These are phyloP conservation scores for Hypoxylon rubiginosum DNA, from an alignment of 2,329 filamentous ascomycete genomes.

Conservation along the genomic window DNA sequence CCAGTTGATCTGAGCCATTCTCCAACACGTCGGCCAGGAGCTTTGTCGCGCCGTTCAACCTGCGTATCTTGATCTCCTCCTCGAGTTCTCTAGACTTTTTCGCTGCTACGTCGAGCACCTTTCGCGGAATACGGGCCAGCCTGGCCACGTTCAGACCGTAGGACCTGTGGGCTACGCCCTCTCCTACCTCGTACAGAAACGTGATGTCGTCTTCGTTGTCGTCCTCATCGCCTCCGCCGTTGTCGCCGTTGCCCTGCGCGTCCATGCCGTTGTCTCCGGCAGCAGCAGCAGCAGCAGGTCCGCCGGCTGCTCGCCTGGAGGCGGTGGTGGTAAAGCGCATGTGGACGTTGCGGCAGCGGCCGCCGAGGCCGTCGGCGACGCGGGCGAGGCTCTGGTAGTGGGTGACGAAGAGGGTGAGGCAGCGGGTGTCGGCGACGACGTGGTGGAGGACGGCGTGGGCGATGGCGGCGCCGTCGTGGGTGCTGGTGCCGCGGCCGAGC, in stretches of 20 bases:
- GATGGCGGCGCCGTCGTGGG: constrained; percentile 96
- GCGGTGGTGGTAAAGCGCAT: constrained; percentile 90
- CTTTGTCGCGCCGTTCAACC: constrained; percentile 65
- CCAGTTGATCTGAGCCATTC: constrained; percentile 59
- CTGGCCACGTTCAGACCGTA: constrained; percentile 96
- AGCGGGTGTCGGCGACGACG: constrained; percentile 79
- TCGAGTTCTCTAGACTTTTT: constrained; percentile 86
- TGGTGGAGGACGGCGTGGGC: constrained; percentile 91
- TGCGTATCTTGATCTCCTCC: constrained; percentile 74
- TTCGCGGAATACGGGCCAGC: constrained; percentile 82
- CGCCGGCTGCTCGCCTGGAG: constrained; percentile 42
- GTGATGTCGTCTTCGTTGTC: constrained; percentile 83
- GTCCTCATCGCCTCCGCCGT: constrained; percentile 52
- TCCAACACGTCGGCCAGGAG: constrained; percentile 60
- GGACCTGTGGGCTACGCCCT: constrained; percentile 91
- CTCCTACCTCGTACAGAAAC: constrained; percentile 92
- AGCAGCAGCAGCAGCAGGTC: no score
- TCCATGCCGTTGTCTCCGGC: neutral
- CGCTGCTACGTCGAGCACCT: constrained; percentile 83
- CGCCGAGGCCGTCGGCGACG: constrained; percentile 76
- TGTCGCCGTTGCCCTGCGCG: constrained; percentile 19
- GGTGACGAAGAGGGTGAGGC: constrained; percentile 94
- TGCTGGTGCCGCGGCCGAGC: constrained; percentile 91
- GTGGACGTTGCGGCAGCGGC: constrained; percentile 85
- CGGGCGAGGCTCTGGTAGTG: constrained; percentile 90